phyloP scores from a whole-genome alignment of 768 basidiomycete genomes.

The Tylopilus subfusipes region DNA sequence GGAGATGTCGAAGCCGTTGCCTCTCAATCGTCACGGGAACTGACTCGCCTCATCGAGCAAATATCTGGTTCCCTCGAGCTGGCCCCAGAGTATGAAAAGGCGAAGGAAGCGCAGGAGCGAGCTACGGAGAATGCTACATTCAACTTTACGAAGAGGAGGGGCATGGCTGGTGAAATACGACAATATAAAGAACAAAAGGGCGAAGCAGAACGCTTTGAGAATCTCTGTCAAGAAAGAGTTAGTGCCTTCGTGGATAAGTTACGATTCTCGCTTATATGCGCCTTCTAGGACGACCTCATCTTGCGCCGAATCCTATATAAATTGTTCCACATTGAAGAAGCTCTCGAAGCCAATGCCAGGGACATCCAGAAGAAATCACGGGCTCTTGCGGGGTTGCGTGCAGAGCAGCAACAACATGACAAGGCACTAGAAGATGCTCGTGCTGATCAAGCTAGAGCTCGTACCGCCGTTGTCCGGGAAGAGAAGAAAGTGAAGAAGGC shows the following conservation, averaged over 20 bases:
- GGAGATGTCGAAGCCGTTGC: slow-evolving; percentile 99
- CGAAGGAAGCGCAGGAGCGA: slow-evolving; percentile 80
- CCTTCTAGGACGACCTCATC: slow-evolving; percentile 69
- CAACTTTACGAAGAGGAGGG: slow-evolving; percentile 91
- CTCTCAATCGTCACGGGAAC: slow-evolving; percentile 86
- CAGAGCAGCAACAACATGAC: slow-evolving; percentile 69
- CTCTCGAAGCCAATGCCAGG: slow-evolving; percentile 67
- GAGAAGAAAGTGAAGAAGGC: slow-evolving; percentile 88
- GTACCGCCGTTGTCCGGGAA: slow-evolving; percentile 71
- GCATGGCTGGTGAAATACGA: slow-evolving; percentile 92
- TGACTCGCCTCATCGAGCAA: slow-evolving; percentile 89
- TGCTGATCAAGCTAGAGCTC: slow-evolving; percentile 74
- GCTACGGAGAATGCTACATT: slow-evolving; percentile 93
- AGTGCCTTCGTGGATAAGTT: slow-evolving; percentile 19
- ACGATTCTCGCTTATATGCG: slow-evolving; percentile 3
- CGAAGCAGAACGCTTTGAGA: slow-evolving; percentile 87
- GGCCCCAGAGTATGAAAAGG: slow-evolving; percentile 81
- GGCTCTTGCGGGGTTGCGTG: slow-evolving; percentile 61
- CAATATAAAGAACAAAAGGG: slow-evolving; percentile 97
- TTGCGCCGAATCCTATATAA: slow-evolving; percentile 82
- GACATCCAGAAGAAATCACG: slow-evolving; percentile 73
- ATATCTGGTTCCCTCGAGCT: slow-evolving; percentile 94
- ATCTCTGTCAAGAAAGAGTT: slow-evolving; percentile 69
- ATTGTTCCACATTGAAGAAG: slow-evolving; percentile 84
- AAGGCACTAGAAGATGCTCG: slow-evolving; percentile 69